phyloP scores from a whole-genome alignment of 768 basidiomycete genomes.

The Tulasnella sp. region DNA sequence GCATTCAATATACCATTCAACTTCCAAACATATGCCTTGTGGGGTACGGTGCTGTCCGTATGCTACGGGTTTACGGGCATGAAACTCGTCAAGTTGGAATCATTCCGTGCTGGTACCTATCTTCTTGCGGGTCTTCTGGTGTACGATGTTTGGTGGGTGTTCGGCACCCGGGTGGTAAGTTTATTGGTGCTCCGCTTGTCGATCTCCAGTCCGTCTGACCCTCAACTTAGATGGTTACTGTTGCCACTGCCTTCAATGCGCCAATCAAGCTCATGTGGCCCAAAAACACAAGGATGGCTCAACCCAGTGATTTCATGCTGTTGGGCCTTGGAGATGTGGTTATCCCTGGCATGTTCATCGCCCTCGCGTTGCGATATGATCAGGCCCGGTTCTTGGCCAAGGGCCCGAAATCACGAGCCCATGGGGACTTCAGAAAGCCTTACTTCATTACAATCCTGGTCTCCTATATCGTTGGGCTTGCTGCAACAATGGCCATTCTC shows the following conservation, averaged over 20 bases:
- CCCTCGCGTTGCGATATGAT: conserved; percentile 81
- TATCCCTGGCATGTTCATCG: conserved; percentile 55
- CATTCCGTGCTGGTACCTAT: conserved; percentile 74
- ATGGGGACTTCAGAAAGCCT: conserved; percentile 42
- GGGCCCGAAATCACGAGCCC: conserved; percentile 59
- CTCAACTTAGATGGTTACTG: conserved; percentile 67
- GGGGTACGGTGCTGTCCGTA: conserved; percentile 63
- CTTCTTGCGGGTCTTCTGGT: conserved; percentile 75
- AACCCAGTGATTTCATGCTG: conserved; percentile 32
- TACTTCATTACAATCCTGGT: conserved; percentile 61
- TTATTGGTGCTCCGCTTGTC: neutral
- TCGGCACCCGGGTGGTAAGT: conserved; percentile 66
- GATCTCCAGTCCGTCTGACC: conserved; percentile 19
- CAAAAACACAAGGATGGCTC: conserved; percentile 55
- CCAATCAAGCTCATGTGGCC: conserved; percentile 92
- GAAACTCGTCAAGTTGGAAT: conserved; percentile 69
- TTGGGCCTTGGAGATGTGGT: conserved; percentile 86
- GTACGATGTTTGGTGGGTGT: conserved; percentile 95
- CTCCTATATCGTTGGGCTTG: conserved; percentile 64
- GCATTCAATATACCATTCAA: neutral
- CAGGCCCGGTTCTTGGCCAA: conserved; percentile 33
- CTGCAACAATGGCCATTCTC: conserved; percentile 74
- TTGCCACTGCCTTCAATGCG: conserved; percentile 78
- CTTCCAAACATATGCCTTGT: conserved; percentile 34
- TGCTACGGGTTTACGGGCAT: conserved; percentile 76